Conservation (phyloP, 2,329 filamentous ascomycete species). For the Fusarium heterosporum region DNA sequence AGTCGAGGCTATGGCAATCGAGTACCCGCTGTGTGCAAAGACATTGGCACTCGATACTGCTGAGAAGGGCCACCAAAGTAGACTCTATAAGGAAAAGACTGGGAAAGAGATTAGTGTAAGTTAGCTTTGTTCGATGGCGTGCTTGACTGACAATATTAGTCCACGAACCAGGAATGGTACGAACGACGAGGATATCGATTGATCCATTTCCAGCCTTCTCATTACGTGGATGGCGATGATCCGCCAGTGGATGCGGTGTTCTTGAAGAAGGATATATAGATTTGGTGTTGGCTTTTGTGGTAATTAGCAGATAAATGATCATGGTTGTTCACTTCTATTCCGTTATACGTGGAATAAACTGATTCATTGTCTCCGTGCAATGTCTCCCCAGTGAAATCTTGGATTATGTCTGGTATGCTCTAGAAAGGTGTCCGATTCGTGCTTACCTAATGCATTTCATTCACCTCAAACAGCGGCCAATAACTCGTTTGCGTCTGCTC, state of each 20-base stretch:
- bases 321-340: too few species aligned
- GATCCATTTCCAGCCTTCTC: conserved; percentile 30
- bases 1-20: conserved; percentile 45
- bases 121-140: accelerated
- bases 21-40: conserved; percentile 42
- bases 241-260: conserved; percentile 23
- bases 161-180: conserved; percentile 49
- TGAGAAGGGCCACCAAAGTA: conserved; percentile 39
- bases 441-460: background rate
- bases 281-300: too few species aligned
- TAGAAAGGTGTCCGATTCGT: background rate
- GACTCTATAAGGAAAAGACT: background rate
- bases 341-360: too few species aligned
- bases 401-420: too few species aligned
- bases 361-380: too few species aligned
- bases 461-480: too few species aligned
- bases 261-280: conserved; percentile 16
- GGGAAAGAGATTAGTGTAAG: conserved; percentile 25
- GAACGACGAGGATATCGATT: conserved; percentile 44
- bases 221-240: conserved; percentile 5
- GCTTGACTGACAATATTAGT: conserved; percentile 15
- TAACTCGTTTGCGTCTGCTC: too few species aligned
- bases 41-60: conserved; percentile 47
- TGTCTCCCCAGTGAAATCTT: too few species aligned
- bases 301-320: too few species aligned